These are phyloP conservation scores for Rhododendron griersonianum DNA, from an alignment of 148 eudicot species.

Conservation along the genomic window DNA sequence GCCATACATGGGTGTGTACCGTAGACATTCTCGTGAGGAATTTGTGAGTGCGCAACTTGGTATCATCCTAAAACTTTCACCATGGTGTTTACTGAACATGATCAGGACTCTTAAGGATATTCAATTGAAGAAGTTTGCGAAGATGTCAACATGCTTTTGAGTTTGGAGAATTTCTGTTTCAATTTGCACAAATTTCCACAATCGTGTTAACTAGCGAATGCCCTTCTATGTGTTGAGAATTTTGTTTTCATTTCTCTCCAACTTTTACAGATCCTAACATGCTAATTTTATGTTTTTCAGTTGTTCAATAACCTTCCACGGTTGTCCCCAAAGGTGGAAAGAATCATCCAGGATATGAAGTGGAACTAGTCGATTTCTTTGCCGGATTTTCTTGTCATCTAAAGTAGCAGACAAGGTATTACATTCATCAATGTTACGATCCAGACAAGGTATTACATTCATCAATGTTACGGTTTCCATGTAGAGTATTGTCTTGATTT, in stretches of 20 bases:
- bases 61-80: neutral
- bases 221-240: neutral
- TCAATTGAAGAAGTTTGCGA: neutral
- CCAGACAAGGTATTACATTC: neutral
- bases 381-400: constrained; percentile 1
- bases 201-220: neutral
- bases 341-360: constrained; percentile 73
- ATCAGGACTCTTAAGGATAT: neutral
- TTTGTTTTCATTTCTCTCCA: neutral
- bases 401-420: constrained; percentile 14
- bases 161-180: neutral
- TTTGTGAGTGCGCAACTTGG: neutral
- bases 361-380: constrained; percentile 42
- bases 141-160: neutral
- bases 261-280: neutral
- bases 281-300: constrained; percentile 32
- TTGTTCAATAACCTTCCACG: constrained; percentile 87
- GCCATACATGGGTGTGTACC: too few species aligned
- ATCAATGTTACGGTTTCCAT: neutral
- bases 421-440: neutral
- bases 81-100: neutral
- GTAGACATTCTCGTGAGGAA: neutral
- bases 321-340: constrained; percentile 69
- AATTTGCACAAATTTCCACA: neutral
- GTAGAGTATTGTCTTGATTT: constrained; percentile 6